These are phyloP conservation scores for Aspergillus brunneoviolaceus DNA, from an alignment of 2,329 filamentous ascomycete genomes.

Conservation along the genomic window DNA sequence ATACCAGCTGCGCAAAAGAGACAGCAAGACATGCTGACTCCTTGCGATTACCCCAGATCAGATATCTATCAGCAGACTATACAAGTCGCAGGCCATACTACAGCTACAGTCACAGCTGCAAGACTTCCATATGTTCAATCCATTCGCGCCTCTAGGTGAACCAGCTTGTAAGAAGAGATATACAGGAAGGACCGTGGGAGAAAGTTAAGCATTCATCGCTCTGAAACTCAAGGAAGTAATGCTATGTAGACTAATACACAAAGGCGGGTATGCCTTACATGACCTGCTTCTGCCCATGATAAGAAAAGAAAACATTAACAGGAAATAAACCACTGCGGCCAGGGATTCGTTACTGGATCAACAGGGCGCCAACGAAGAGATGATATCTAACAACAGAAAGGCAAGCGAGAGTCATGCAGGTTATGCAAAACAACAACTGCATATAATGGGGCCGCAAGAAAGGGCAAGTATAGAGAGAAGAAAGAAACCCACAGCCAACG, in stretches of 20 bases:
- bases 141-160: background rate
- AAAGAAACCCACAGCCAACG: slow-evolving; percentile 17
- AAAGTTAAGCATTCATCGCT: slow-evolving; percentile 24
- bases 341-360: slow-evolving; percentile 30
- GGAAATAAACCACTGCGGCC: slow-evolving; percentile 21
- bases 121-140: no score
- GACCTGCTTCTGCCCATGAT: slow-evolving; percentile 23
- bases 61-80: no score
- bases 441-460: slow-evolving; percentile 16
- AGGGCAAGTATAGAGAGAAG: slow-evolving; percentile 14
- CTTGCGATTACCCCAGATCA: no score
- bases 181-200: background rate
- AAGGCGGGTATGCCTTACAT: slow-evolving; percentile 22
- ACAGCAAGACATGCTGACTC: background rate
- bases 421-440: slow-evolving; percentile 32
- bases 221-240: slow-evolving; percentile 20
- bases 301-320: slow-evolving; percentile 24
- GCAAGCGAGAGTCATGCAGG: slow-evolving; percentile 23
- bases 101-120: no score
- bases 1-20: background rate
- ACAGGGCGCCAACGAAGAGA: slow-evolving; percentile 15
- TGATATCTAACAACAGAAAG: slow-evolving; percentile 17
- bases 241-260: slow-evolving; percentile 32
- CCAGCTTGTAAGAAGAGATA: background rate
- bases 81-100: background rate